Evolutionary conservation across 176 grass and related monocot genomes (phyloP).

Genomic region (Alloteropsis semialata): DNA sequence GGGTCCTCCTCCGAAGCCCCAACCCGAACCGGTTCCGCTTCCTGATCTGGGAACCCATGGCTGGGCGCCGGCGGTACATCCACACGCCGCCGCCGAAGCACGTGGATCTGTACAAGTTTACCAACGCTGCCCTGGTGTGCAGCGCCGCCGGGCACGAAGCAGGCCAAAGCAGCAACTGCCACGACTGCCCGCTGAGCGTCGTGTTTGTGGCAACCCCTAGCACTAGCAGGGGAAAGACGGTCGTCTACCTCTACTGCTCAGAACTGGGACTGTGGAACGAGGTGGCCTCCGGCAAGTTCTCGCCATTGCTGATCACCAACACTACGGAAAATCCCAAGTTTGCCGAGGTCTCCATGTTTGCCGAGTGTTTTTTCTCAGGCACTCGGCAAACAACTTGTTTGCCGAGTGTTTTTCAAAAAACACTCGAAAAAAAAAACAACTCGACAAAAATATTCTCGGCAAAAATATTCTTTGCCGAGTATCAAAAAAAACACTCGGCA

Average conservation of each 20-base stretch:
- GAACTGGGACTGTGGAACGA: background rate
- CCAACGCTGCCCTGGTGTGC: background rate
- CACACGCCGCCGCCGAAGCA: background rate
- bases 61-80: background rate
- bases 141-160: background rate
- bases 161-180: background rate
- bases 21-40: background rate
- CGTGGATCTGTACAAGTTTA: background rate
- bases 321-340: too few relatives aligned
- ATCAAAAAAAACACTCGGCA: too few relatives aligned
- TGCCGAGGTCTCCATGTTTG: too few relatives aligned
- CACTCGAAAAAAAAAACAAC: too few relatives aligned
- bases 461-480: too few relatives aligned
- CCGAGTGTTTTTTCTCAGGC: too few relatives aligned
- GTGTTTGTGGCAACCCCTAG: background rate
- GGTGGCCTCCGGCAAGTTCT: background rate
- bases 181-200: background rate
- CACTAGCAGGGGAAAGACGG: background rate
- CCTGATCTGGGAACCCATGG: background rate
- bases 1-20: background rate
- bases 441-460: too few relatives aligned
- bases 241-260: background rate
- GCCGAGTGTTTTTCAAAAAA: too few relatives aligned
- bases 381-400: too few relatives aligned
- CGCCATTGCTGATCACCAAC: background rate